Evolutionary conservation across 495 filamentous ascomycete species (phyloP).

Genomic region (Bombardia bombarda): DNA sequence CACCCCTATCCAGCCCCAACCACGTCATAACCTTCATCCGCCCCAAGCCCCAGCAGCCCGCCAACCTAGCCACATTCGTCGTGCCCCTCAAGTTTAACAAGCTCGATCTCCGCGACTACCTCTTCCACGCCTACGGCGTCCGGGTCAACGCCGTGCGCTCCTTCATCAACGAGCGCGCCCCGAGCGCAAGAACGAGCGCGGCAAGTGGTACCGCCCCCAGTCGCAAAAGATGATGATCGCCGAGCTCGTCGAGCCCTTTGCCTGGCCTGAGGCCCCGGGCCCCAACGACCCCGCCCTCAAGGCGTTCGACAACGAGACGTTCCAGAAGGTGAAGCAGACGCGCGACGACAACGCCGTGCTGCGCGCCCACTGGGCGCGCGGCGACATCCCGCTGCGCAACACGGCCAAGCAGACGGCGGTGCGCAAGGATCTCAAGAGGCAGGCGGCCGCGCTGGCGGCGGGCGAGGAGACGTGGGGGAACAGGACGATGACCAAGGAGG

Average conservation of each 20-base stretch:
- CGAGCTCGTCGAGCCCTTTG: constrained; percentile 74
- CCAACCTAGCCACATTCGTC: constrained; percentile 73
- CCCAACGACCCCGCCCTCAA: constrained; percentile 34
- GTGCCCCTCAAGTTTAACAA: constrained; percentile 87
- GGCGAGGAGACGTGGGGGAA: constrained; percentile 31
- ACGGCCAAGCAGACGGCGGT: constrained; percentile 8
- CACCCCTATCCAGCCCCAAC: constrained; percentile 67
- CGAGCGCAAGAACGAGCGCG: constrained; percentile 39
- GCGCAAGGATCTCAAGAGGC: constrained; percentile 18
- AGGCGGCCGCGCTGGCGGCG: constrained; percentile 24
- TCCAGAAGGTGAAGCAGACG: constrained; percentile 3
- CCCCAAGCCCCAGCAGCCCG: constrained; percentile 55
- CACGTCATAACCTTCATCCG: constrained; percentile 70
- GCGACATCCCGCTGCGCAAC: constrained; percentile 17
- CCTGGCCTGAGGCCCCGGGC: constrained; percentile 62
- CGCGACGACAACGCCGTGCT: constrained; percentile 20
- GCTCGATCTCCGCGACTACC: constrained; percentile 84
- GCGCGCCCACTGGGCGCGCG: constrained; percentile 17
- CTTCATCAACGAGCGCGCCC: constrained; percentile 63
- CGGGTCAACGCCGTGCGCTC: constrained; percentile 61
- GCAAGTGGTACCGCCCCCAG: constrained; percentile 49
- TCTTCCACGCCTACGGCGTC: constrained; percentile 67
- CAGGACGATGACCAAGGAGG: constrained; percentile 45
- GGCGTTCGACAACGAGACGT: constrained; percentile 23
- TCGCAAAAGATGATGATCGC: constrained; percentile 85